Base-by-base conservation (phyloP, 2,329 filamentous ascomycete genomes). In the Pyrenochaeta sp. region DNA sequence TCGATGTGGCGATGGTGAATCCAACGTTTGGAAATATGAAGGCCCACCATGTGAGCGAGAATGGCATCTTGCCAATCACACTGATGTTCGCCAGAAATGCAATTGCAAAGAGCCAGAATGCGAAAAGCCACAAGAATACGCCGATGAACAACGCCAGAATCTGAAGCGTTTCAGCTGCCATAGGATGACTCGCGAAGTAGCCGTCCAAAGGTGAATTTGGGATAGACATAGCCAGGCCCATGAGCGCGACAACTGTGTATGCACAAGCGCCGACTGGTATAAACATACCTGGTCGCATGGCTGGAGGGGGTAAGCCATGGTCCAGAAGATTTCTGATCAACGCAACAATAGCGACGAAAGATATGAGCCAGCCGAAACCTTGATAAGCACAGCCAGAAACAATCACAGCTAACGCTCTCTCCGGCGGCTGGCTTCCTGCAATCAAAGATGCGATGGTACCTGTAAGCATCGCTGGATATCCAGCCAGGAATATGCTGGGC, bases 201-300 rank as follows among this genome's bases (percentile, higher is more conserved):
- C 59, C 63, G 30, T 60, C 71, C 0, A 32, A 18, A 10, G 49
- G 42, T 42, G 80, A 76, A 15, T 81, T 74, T 2, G 63, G 77
- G 0, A 87, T 68, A 1, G 81, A 80, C 20, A 81, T 77, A 0
- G 87, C 82, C 80, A 90, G 86, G 20, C 87, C 87, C 17, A 91
- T 84, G 18, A 91, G 77, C 0, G 88, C 88, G 2, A 90, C 77
- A n/a, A 85, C 84, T 0, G 89, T 91, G 75, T 90, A 91, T 0
- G 86, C 81, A 0, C 87, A 86, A 1, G 87, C 85, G 0, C 89
- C 89, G 7, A 90, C 88, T 45, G 87, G 87, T 77, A 91, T 90
- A 77, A 90, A 91, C 66, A 91, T 82, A 0, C 83, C 87, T 0
- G 89, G 86, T 17, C 88, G 79, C 45, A 87, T 83, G 60, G 87